A percentile compares a stretch with the other conserved stretches of the same genome.
Evolutionary conservation across 164 flowering plant genomes (phyloP).

Genomic region (Euptelea pleiosperma): DNA sequence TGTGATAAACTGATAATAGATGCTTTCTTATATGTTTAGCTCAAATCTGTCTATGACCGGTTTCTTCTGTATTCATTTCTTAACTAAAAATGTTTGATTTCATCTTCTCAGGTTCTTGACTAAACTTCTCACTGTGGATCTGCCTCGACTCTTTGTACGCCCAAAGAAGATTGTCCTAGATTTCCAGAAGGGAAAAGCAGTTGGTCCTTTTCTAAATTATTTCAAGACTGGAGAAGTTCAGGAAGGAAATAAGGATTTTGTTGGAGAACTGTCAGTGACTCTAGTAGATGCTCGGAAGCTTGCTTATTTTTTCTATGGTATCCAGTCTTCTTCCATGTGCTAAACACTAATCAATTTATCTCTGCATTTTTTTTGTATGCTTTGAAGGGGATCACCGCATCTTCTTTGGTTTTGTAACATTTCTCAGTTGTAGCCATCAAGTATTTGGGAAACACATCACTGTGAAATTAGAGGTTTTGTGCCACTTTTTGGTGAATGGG

Average conservation of each 20-base stretch:
- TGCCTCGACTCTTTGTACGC: conserved; percentile 90
- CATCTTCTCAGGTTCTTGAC: conserved; percentile 69
- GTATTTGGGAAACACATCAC: too few relatives aligned
- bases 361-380: neutral
- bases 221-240: conserved; percentile 57
- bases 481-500: neutral
- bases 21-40: neutral
- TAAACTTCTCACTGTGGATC: conserved; percentile 94
- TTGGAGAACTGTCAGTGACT: conserved; percentile 93
- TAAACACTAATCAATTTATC: neutral
- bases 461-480: neutral
- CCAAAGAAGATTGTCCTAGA: conserved; percentile 93
- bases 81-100: conserved; percentile 2
- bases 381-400: too few relatives aligned
- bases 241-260: conserved; percentile 82
- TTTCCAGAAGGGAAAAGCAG: conserved; percentile 84
- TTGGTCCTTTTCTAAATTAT: conserved; percentile 68
- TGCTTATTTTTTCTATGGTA: conserved; percentile 73
- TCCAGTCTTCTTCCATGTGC: neutral
- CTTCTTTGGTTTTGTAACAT: too few relatives aligned
- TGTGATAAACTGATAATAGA: too few relatives aligned
- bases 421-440: too few relatives aligned
- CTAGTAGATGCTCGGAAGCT: conserved; percentile 91
- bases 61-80: neutral
- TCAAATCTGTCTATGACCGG: neutral